Percentiles rank a stretch among this genome's conserved stretches.
These are phyloP conservation scores for Batkoa obscura DNA, from an alignment of 371 early-diverging fungal species.

Conservation along the genomic window DNA sequence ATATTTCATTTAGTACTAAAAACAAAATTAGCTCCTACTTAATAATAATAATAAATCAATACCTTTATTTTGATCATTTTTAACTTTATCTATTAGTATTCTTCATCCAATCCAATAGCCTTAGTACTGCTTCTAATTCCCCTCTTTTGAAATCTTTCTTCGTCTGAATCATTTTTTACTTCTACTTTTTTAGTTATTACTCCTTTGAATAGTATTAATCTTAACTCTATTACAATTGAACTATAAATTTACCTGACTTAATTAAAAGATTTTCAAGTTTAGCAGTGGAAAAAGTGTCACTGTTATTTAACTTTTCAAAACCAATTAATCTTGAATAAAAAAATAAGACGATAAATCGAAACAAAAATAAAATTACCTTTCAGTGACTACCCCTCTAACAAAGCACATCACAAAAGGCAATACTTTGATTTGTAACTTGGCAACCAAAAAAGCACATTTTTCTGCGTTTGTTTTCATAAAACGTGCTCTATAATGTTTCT, in stretches of 20 bases:
- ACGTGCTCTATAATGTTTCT: constrained; percentile 59
- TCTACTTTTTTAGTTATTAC: background rate
- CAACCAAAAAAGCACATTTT: constrained; percentile 78
- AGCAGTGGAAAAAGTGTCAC: constrained; percentile 64
- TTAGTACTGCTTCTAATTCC: background rate
- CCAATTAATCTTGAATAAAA: constrained; percentile 50
- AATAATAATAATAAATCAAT: too few species aligned
- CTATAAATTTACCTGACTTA: constrained; percentile 22
- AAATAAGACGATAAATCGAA: background rate
- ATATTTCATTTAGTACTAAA: too few species aligned
- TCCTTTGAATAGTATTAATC: background rate
- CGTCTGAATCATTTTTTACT: background rate
- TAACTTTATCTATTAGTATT: background rate
- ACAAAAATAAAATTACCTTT: constrained; percentile 21
- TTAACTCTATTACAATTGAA: constrained; percentile 1
- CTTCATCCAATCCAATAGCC: background rate
- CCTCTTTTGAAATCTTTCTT: background rate
- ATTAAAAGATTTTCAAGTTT: constrained; percentile 53
- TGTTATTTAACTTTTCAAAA: constrained; percentile 85
- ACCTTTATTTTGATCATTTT: too few species aligned
- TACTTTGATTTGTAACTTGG: constrained; percentile 64
- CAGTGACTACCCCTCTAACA: constrained; percentile 46
- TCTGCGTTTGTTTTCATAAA: constrained; percentile 79
- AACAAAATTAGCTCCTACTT: too few species aligned
- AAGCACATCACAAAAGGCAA: constrained; percentile 82